These are phyloP conservation scores for Stellera chamaejasme DNA, from an alignment of 345 rosid species.

Conservation along the genomic window DNA sequence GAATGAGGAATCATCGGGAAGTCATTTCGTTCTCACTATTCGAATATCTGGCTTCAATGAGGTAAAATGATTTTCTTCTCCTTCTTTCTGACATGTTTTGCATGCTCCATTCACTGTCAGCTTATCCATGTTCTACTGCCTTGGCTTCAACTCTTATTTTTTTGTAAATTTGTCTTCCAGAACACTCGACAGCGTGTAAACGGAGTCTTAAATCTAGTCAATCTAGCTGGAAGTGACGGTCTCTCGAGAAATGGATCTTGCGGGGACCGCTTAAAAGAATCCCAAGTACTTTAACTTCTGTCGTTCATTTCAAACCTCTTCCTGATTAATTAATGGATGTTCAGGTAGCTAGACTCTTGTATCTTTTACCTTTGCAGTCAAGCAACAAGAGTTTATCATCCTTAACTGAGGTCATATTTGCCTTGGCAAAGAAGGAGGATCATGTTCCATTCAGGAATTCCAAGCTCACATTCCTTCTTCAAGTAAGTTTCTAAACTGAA, in stretches of 20 bases:
- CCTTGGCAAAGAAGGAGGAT: constrained; percentile 85
- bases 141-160: constrained; percentile 1
- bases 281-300: constrained; percentile 41
- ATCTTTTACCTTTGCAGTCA: constrained; percentile 29
- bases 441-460: constrained; percentile 82
- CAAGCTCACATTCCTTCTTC: constrained; percentile 87
- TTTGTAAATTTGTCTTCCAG: constrained; percentile 23
- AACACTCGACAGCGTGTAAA: constrained; percentile 84
- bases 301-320: not conserved
- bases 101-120: not conserved
- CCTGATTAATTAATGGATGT: too few species aligned
- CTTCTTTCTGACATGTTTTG: not conserved
- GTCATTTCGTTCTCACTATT: constrained; percentile 84
- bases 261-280: constrained; percentile 78
- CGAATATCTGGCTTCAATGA: constrained; percentile 66
- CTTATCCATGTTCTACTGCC: not conserved
- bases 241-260: constrained; percentile 83
- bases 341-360: too few species aligned
- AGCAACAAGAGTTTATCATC: constrained; percentile 83
- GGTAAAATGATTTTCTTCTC: constrained; percentile 23
- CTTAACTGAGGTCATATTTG: constrained; percentile 73
- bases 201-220: constrained; percentile 81
- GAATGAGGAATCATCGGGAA: constrained; percentile 90
- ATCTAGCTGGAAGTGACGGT: constrained; percentile 94
- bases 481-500: constrained; percentile 33